Evolutionary conservation across 805 yeast genomes (phyloP), one percentile per base, ranked within the genome.

Genomic region (Nakazawaea wyomingensis): DNA sequence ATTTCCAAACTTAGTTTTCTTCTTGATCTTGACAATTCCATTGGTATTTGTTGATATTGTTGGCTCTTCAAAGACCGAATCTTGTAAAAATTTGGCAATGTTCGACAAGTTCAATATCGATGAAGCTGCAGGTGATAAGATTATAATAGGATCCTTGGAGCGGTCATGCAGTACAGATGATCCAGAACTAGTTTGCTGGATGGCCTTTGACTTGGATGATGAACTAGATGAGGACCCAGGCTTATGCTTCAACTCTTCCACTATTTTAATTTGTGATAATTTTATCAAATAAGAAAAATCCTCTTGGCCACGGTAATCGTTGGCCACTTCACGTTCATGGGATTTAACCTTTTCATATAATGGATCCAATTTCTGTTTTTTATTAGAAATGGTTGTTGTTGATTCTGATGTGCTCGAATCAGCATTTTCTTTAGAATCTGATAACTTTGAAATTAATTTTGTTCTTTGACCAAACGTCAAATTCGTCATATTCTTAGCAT

Each of bases 101-200:
- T 85, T 84, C 24, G 72, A 56, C 72, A 82, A 71, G 7, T 82
- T 78, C 39, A 85, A 53, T 19, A 85, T 63, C 0, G 90, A 75
- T 4, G 91, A 80, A 0, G 93, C 85, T 7, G 93, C 80, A 4
- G 95, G 91, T 11, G 93, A 83, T 22, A 85, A 66, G 34, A 85
- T 61, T 44, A 85, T 82, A 51, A 85, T 83, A 19, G 95, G 95
- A 48, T 79, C 86, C 45, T 64, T 67, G 36, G 18, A 27, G 34
- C 38, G 37, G 30, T 51, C 29, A 20, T 29, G 34, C 35, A 35
- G 30, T 44, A 39, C 13, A 29, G 45, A 29, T 9, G 30, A 6
- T 2, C 27, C n/a, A n/a, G 44, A 19, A 5, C 37, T 6, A n/a
- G 38, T 4, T 13, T 35, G 26, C 3, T 24, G 10, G 21, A 7